Base-by-base conservation (phyloP, 768 basidiomycete species). In the Wakefieldia striispora region DNA sequence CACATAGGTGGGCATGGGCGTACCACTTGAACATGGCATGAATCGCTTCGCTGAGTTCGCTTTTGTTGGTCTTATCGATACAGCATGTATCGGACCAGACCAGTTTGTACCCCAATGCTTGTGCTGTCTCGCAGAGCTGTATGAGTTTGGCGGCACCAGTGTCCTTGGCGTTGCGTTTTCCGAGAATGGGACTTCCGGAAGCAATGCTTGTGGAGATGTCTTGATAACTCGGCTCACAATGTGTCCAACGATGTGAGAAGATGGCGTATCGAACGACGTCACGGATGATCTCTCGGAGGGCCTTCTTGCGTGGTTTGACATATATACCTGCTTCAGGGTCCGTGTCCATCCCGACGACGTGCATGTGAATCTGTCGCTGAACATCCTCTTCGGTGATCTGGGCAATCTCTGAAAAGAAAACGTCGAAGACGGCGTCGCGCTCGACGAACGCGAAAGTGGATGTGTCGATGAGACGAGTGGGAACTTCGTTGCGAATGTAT, bases 21-120 rank as follows among this genome's bases (percentile, higher is more conserved):
- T 70, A 70, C 66, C 68, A 68, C 45, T 48, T 57, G 56, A 56
- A 70, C 62, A 70, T 70, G 21, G 68, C 63, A 16, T 56, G 56
- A 19, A 68, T 58, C 1, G 68, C 63, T 44, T 70, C 67, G 13
- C 54, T 52, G n/a, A 70, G 62, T 24, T 70, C 67, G 3, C 50
- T 23, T 3, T 49, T 21, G 37, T 62, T 61, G 23, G 39, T 41
- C 46, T 61, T 58, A 47, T 68, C 59, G 31, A 70, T 65, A 46
- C 66, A 70, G 17, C 64, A 68, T 0, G 66, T 61, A 27, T 70
- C 66, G 3, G 60, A 64, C 67, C 66, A 67, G 49, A 57, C 58
- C 10, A 60, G 26, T 14, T 40, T 56, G 33, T 61, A 60, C 11
- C 58, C 59, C 3, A 58, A 34, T 6, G 38, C 16, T 6, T 50